Evolutionary conservation across 2,329 filamentous ascomycete genomes (phyloP), one percentile per base, ranked within the genome.

Genomic region (Ophiosphaerella herpotricha): DNA sequence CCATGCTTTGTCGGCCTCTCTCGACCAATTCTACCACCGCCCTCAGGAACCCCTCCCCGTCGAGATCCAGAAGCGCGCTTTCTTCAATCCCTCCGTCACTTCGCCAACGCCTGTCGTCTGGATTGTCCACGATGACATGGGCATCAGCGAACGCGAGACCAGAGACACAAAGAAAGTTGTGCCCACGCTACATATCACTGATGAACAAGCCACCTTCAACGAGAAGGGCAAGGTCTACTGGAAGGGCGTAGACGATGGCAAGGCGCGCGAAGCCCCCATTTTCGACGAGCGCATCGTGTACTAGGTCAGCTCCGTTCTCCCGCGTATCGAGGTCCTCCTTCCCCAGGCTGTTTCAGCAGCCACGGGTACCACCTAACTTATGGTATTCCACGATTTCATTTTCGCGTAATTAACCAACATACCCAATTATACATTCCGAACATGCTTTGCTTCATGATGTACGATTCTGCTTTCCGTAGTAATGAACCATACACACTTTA

Each of bases 211-310:
- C 14, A 62, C 63, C 18, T 69, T 79, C 41, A 72, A 79, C 51
- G 75, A 76, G 59, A 73, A 78, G 63, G 75, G 75, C 21, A 74
- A 69, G 55, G 63, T 79, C 35, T 66, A 70, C 50, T 79, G 77
- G 76, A 55, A 64, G 39, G 68, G 66, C 34, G 61, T 60, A 1
- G 74, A 77, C 37, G 64, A 73, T 46, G 69, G 72, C 2, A 64
- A 70, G 41, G 70, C 77, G 29, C 69, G 72, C 39, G 68, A 76
- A 52, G 74, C 77, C 31, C 77, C 77, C 4, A 65, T 79, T 31
- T 78, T 64, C 39, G 73, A 76, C 46, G 72, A 72, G 40, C 58
- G 55, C 31, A 61, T 72, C 14, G 7, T 63, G n/a, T 74, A 74
- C 56, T 74, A 68, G 49, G 26, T 29, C 7, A 3, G 9, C 18